Conservation (phyloP, 129 eudicot species). For the Ambrosia trifida region DNA sequence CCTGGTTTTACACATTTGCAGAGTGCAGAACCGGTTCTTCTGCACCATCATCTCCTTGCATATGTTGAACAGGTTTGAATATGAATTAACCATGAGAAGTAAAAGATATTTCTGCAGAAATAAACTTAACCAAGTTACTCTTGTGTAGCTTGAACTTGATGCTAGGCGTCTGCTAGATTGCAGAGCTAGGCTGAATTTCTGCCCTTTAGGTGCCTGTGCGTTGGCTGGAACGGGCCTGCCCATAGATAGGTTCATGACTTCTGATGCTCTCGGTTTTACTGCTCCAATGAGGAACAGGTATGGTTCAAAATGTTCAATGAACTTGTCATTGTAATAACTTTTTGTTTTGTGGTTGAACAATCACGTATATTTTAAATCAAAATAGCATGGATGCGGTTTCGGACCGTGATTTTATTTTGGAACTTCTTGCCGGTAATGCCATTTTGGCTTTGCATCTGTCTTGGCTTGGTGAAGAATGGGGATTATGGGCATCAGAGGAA, state of each 20-base stretch:
- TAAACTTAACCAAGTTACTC: constrained; percentile 1
- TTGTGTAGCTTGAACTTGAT: constrained; percentile 95
- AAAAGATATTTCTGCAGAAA: constrained; percentile 1
- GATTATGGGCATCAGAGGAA: constrained; percentile 97
- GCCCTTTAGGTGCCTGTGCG: constrained; percentile 98
- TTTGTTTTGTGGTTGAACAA: constrained; percentile 17
- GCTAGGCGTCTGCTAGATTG: constrained; percentile 85
- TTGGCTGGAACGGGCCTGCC: constrained; percentile 99
- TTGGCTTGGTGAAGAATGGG: constrained; percentile 99
- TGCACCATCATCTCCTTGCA: constrained; percentile 90
- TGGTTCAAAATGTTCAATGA: constrained; percentile 6
- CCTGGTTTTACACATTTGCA: constrained; percentile 97
- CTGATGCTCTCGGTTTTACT: constrained; percentile 84
- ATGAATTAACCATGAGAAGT: background rate
- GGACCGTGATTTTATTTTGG: constrained; percentile 93
- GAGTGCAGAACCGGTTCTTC: constrained; percentile 91
- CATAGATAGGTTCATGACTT: constrained; percentile 93
- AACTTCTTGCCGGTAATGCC: constrained; percentile 88
- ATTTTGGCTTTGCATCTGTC: constrained; percentile 87
- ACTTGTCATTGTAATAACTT: background rate
- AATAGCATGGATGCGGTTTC: constrained; percentile 98
- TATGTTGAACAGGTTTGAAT: constrained; percentile 87
- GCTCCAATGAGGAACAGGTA: constrained; percentile 99
- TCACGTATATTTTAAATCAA: constrained; percentile 24
- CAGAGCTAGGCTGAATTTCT: constrained; percentile 72